Percentiles rank a stretch among this genome's conserved stretches.
Conservation (phyloP, 768 basidiomycete genomes). For the Trametes meyenii region DNA sequence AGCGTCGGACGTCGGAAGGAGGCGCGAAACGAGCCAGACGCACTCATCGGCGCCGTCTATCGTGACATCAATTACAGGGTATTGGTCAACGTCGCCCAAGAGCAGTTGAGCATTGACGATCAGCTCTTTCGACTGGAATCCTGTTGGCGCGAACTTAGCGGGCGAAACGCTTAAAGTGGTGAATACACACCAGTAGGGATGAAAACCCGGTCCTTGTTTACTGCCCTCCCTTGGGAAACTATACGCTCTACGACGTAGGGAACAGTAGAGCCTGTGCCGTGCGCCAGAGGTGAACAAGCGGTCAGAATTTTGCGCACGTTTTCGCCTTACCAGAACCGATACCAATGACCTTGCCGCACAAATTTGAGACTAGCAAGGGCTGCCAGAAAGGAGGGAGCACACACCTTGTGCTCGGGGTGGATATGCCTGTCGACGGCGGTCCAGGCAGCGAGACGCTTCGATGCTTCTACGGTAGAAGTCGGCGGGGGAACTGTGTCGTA, state of each 20-base stretch:
- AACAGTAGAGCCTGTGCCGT: slow-evolving; percentile 78
- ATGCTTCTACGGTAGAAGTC: slow-evolving; percentile 65
- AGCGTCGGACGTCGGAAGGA: no score
- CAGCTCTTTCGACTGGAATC: slow-evolving; percentile 95
- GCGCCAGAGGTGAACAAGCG: background rate
- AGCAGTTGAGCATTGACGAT: slow-evolving; percentile 78
- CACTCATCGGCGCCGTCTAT: slow-evolving; percentile 98
- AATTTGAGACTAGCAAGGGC: background rate
- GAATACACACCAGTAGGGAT: slow-evolving; percentile 72
- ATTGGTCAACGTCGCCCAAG: slow-evolving; percentile 90
- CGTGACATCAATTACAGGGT: slow-evolving; percentile 90
- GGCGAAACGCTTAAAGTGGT: background rate
- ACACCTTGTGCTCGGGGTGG: slow-evolving; percentile 76
- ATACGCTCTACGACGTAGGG: slow-evolving; percentile 97
- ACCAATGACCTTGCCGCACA: slow-evolving; percentile 68
- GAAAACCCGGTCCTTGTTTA: slow-evolving; percentile 83
- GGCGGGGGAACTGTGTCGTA: slow-evolving; percentile 22
- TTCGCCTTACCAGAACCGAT: slow-evolving; percentile 72
- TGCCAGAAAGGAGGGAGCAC: slow-evolving; percentile 25
- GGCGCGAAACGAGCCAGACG: slow-evolving; percentile 32
- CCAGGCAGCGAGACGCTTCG: slow-evolving; percentile 91
- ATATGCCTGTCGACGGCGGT: slow-evolving; percentile 93
- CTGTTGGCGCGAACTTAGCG: slow-evolving; percentile 38
- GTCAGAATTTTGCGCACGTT: slow-evolving; percentile 12
- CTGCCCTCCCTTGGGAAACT: slow-evolving; percentile 72